Base-by-base conservation (phyloP, 768 basidiomycete species). In the Pisolithus tinctorius region DNA sequence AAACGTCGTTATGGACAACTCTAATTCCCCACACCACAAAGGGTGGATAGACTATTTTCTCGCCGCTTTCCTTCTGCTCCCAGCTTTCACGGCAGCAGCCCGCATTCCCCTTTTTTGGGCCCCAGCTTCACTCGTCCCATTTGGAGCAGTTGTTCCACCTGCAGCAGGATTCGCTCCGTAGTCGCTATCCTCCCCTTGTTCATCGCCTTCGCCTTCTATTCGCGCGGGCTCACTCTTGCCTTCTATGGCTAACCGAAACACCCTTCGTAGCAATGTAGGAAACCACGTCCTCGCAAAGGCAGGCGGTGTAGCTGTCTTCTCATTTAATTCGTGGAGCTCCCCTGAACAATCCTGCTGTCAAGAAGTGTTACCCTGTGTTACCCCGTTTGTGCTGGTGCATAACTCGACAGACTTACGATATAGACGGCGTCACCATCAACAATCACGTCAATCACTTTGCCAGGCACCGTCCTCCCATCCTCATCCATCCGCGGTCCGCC, bases 381-480 rank as follows among this genome's bases (percentile, higher is more conserved):
- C n/a, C n/a, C 36, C 3, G 5, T 16, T 45, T 17, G 49, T 41
- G 10, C 45, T 37, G 27, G 45, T 34, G 29, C 53, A 49, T 55
- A 36, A 6, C 25, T 39, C 30, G 50, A 47, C 51, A 36, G 44
- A 77, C 86, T 65, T 63, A 90, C 88, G 51, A 92, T 75, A 69
- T 79, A 93, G 38, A 93, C 88, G 36, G 83, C 63, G 40, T 78
- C 71, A 41, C 82, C 82, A 52, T 91, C 86, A 10, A 94, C 91
- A 17, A 91, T 75, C 82, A 92, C 82, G 53, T 93, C 89, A 52
- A 92, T 71, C 69, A 70, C 77, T 63, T 76, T 79, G 7, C 75
- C 78, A 29, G 67, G 64, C 23, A 71, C 61, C 16, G 66, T 55
- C 51, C 78, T 75, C 4, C 84, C 84, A 48, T 80, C 81, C 52